Base-by-base conservation (phyloP, 148 eudicot species). In the Rhododendron kiyosumense region DNA sequence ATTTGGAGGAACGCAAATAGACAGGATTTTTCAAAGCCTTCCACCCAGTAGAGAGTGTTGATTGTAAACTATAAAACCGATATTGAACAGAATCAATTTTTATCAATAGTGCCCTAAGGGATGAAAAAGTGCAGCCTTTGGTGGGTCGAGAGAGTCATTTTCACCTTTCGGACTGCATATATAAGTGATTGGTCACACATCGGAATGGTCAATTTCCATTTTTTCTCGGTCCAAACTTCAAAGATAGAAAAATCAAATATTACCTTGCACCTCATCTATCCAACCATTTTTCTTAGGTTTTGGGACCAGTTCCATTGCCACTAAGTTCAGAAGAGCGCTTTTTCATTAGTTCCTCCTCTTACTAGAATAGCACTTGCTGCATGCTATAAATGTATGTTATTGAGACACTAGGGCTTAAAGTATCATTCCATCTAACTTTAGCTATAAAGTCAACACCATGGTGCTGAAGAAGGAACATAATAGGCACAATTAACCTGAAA, bases 191-290 rank as follows among this genome's bases (percentile, higher is more conserved):
- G 36, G 36, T 34, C 77, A 57, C 61, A 81, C 71, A 10, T 84
- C 41, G 51, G 87, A 63, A 76, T 54, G 65, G 81, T 69, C 45
- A 54, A 82, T 28, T 51, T 30, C 30, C 24, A 34, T 18, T 51
- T 34, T 13, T 36, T 26, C 81, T 30, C 41, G 69, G 45, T 52
- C 6, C 34, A 10, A 67, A 51, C 75, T 30, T 43, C 28, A 51
- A 71, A 28, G 67, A 7, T 36, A 84, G 22, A 78, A 78, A 85
- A 85, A 43, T 48, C 34, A 63, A 46, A 61, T 24, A 38, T 63
- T 92, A 94, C 98, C 97, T 93, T 94, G 96, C 85, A 95, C 97
- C 91, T 95, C 96, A 95, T 94, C 88, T 93, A 93, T 34, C 98
- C 98, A 84, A 95, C 88, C 88, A 95, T 92, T 92, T 88, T 95